A percentile compares a stretch with the other conserved stretches of the same genome.
These are phyloP conservation scores for Blumeriella jaapii DNA, from an alignment of 2,329 filamentous ascomycete genomes.

Conservation along the genomic window DNA sequence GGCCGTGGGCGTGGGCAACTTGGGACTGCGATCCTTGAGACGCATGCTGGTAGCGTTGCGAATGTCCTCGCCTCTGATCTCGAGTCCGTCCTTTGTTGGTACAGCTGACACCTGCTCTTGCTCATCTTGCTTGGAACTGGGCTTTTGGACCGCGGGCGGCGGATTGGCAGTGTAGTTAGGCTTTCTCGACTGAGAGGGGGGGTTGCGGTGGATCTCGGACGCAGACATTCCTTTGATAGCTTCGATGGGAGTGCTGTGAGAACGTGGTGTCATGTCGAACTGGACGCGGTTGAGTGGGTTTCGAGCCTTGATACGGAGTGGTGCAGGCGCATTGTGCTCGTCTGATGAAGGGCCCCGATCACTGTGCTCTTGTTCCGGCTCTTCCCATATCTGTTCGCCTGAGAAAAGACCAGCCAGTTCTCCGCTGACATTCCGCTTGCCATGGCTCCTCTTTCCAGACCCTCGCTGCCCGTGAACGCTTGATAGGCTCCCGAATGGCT, in stretches of 20 bases:
- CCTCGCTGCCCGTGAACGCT: conserved; percentile 7
- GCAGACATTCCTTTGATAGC: conserved; percentile 31
- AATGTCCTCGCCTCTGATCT: conserved; percentile 80
- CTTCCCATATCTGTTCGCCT: conserved; percentile 79
- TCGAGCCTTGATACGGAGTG: conserved; percentile 46
- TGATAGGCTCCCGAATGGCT: conserved; percentile 22
- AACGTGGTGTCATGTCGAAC: conserved; percentile 34
- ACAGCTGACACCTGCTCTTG: conserved; percentile 11
- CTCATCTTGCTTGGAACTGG: conserved; percentile 12
- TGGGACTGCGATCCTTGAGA: conserved; percentile 74
- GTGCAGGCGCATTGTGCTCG: conserved; percentile 29
- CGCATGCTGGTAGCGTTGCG: conserved; percentile 82
- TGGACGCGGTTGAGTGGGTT: conserved; percentile 56
- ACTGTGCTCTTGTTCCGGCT: conserved; percentile 46
- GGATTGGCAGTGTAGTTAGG: conserved; percentile 65
- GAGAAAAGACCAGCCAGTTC: conserved; percentile 54
- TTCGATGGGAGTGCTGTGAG: conserved; percentile 33
- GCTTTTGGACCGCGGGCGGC: conserved; percentile 23
- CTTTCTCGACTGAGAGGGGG: conserved; percentile 72
- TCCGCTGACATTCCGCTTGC: conserved; percentile 55
- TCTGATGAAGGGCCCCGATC: conserved; percentile 19
- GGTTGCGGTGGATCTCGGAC: conserved; percentile 74
- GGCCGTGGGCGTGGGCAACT: conserved; percentile 76
- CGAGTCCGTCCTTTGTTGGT: conserved; percentile 58
- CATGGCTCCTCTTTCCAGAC: conserved; percentile 18